Percentiles rank a stretch among this genome's conserved stretches.
These are phyloP conservation scores for Peronosclerospora sorghi DNA, from an alignment of 352 stramenopile species.

Conservation along the genomic window DNA sequence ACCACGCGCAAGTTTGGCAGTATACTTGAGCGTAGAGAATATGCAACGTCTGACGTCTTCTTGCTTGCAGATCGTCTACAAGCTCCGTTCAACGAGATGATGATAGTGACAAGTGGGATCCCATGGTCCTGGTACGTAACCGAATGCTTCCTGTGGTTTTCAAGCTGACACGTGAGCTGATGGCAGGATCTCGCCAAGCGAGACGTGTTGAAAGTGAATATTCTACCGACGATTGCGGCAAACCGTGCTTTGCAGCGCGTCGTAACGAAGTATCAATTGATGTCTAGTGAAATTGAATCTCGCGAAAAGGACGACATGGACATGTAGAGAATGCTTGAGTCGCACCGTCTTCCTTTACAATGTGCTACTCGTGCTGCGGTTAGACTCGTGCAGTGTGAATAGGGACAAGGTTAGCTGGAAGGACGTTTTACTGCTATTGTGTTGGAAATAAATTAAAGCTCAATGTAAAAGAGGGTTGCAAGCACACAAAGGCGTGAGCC, in stretches of 20 bases:
- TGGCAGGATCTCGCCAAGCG: slow-evolving; percentile 54
- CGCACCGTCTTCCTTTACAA: too few relatives aligned
- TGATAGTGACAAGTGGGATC: slow-evolving; percentile 18
- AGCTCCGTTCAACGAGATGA: slow-evolving; percentile 1
- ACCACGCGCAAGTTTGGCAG: slow-evolving; percentile 32
- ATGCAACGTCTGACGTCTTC: not conserved
- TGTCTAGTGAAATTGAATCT: slow-evolving; percentile 58
- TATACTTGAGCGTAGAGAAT: not conserved
- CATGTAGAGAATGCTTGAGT: slow-evolving; percentile 2
- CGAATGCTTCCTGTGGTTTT: not conserved
- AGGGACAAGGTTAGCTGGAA: too few relatives aligned
- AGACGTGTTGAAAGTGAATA: slow-evolving; percentile 53
- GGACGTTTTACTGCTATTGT: too few relatives aligned
- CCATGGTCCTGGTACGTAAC: slow-evolving; percentile 36
- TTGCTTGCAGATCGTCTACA: slow-evolving; percentile 10
- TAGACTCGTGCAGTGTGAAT: too few relatives aligned
- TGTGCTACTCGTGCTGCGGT: too few relatives aligned
- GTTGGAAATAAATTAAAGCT: slow-evolving; percentile 24
- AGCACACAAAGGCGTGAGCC: slow-evolving; percentile 9
- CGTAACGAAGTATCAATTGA: slow-evolving; percentile 75
- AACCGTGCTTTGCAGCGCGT: slow-evolving; percentile 77
- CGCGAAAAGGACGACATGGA: slow-evolving; percentile 25
- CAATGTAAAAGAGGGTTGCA: slow-evolving; percentile 13
- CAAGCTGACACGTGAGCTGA: slow-evolving; percentile 8
- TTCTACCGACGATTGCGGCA: slow-evolving; percentile 67